phyloP scores from a whole-genome alignment of 2,329 filamentous ascomycete species.

The Pestalotiopsis sp. region DNA sequence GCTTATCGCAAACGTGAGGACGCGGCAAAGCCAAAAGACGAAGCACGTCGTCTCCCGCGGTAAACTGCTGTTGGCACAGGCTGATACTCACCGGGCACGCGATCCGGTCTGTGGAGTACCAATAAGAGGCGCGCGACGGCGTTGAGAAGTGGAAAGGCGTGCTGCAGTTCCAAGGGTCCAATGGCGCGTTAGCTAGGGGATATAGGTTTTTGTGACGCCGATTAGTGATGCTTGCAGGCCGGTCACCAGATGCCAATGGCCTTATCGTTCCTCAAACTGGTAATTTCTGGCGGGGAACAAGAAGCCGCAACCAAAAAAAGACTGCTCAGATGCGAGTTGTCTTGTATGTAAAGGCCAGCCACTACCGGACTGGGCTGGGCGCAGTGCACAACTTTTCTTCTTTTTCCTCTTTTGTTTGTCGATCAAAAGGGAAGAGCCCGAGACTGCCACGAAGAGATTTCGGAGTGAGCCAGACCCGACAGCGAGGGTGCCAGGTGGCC shows the following conservation, averaged over 20 bases:
- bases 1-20: slow-evolving; percentile 16
- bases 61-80: slow-evolving; percentile 14
- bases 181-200: slow-evolving; percentile 3
- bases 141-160: neutral
- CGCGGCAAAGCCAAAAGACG: slow-evolving; percentile 11
- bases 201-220: neutral
- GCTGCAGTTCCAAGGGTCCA: slow-evolving; percentile 1
- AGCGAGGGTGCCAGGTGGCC: neutral
- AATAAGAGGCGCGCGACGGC: slow-evolving; percentile 1
- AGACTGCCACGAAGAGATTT: neutral
- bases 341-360: neutral
- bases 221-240: slow-evolving; percentile 8
- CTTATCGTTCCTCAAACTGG: slow-evolving; percentile 6
- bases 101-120: slow-evolving; percentile 5
- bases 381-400: neutral
- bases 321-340: neutral
- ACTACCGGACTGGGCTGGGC: neutral
- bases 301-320: neutral
- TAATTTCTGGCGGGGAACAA: slow-evolving; percentile 8
- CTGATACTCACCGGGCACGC: slow-evolving; percentile 7
- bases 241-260: neutral
- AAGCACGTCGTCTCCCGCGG: slow-evolving; percentile 12
- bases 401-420: neutral
- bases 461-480: neutral
- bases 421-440: neutral